phyloP scores from a whole-genome alignment of 345 rosid species.

The Eucalyptus sp. region DNA sequence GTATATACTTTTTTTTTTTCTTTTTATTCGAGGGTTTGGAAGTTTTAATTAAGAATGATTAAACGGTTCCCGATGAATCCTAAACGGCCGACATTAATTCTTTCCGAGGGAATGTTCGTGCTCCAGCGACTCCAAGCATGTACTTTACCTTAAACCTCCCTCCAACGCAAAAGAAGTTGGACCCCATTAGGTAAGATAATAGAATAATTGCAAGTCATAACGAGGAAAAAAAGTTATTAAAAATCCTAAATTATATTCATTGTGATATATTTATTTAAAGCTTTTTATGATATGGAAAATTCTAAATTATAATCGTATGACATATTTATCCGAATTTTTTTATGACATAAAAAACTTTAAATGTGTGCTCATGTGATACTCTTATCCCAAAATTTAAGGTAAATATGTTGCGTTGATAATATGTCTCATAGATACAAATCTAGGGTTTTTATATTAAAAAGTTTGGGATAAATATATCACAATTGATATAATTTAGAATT shows the following conservation, averaged over 20 bases:
- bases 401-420: too few relatives aligned
- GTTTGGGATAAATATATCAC: accelerated
- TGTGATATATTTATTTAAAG: too few relatives aligned
- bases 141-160: background rate
- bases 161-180: background rate
- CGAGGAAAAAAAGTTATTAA: too few relatives aligned
- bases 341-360: too few relatives aligned
- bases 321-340: accelerated
- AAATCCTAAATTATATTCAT: too few relatives aligned
- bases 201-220: background rate
- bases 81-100: background rate
- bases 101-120: background rate
- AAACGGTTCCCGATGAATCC: background rate
- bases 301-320: too few relatives aligned
- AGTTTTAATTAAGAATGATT: background rate
- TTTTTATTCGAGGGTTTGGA: background rate
- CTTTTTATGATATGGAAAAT: too few relatives aligned
- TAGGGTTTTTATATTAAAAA: too few relatives aligned
- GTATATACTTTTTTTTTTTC: background rate
- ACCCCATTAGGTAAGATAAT: background rate
- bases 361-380: too few relatives aligned
- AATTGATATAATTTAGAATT: too few relatives aligned
- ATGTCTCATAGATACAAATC: too few relatives aligned
- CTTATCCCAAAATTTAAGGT: too few relatives aligned
- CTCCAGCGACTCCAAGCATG: background rate